phyloP scores from a whole-genome alignment of 345 rosid genomes.

The Boechera divaricarpa region DNA sequence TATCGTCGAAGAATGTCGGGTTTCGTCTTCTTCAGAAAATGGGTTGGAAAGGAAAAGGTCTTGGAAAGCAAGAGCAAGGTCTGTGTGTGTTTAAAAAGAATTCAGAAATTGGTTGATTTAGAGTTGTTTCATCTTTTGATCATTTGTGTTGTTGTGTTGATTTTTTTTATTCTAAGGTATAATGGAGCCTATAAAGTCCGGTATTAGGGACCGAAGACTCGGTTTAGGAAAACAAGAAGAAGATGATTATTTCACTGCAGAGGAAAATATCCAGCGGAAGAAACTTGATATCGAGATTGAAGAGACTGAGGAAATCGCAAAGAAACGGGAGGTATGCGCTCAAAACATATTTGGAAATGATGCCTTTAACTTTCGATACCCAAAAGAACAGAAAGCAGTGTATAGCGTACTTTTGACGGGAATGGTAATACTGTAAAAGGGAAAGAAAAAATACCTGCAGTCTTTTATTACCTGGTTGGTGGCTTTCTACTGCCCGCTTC shows the following conservation, averaged over 20 bases:
- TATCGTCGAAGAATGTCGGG: constrained; percentile 87
- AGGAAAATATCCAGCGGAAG: constrained; percentile 90
- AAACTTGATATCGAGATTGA: constrained; percentile 90
- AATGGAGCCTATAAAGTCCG: constrained; percentile 90
- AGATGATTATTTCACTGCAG: constrained; percentile 93
- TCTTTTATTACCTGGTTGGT: constrained; percentile 99
- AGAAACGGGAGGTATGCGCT: constrained; percentile 95
- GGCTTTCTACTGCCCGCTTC: constrained; percentile 99
- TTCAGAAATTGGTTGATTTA: background rate
- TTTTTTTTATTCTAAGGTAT: constrained; percentile 55
- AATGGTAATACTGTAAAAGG: constrained; percentile 55
- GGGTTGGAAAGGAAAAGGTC: constrained; percentile 99
- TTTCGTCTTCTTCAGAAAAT: constrained; percentile 95
- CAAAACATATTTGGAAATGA: constrained; percentile 58
- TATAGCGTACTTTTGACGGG: constrained; percentile 77
- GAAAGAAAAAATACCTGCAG: constrained; percentile 62
- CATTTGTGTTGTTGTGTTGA: background rate
- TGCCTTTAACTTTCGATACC: constrained; percentile 55
- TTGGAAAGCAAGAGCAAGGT: constrained; percentile 98
- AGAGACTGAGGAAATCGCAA: constrained; percentile 85
- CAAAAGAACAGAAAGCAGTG: constrained; percentile 80
- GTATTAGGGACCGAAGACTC: constrained; percentile 87
- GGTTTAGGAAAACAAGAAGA: constrained; percentile 99
- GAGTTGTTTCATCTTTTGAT: constrained; percentile 27
- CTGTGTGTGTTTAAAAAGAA: constrained; percentile 21